A percentile compares a stretch with the other conserved stretches of the same genome.
phyloP scores from a whole-genome alignment of 805 yeast species.

The Clavispora santaluciae region DNA sequence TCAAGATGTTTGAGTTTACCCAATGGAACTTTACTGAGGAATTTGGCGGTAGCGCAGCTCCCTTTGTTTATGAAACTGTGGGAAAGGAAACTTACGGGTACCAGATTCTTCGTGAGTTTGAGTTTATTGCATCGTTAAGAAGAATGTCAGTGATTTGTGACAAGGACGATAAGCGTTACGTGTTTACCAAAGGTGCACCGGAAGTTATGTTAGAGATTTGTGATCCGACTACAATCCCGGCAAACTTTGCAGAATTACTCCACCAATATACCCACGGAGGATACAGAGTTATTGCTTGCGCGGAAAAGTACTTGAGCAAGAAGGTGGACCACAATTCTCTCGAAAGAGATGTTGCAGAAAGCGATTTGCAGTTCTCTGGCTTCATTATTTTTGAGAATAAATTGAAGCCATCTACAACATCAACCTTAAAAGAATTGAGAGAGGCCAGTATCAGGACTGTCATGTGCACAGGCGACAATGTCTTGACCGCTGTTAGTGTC shows the following conservation, averaged over 20 bases:
- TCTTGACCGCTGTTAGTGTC: constrained; percentile 90
- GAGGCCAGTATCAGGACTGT: constrained; percentile 74
- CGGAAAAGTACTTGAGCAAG: constrained; percentile 47
- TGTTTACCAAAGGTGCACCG: constrained; percentile 93
- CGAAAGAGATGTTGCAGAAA: constrained; percentile 64
- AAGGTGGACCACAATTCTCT: constrained; percentile 15
- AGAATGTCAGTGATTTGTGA: constrained; percentile 81
- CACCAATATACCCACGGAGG: constrained; percentile 91
- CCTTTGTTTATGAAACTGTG: constrained; percentile 14
- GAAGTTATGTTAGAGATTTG: constrained; percentile 85
- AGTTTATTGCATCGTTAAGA: constrained; percentile 78
- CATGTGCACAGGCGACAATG: constrained; percentile 98
- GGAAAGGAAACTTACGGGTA: constrained; percentile 20
- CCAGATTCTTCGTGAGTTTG: constrained; percentile 53
- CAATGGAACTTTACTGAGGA: constrained; percentile 74
- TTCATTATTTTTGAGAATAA: constrained; percentile 91
- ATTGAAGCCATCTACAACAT: constrained; percentile 63
- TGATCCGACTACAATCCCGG: constrained; percentile 64
- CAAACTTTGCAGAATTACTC: constrained; percentile 64
- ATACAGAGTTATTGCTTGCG: constrained; percentile 92
- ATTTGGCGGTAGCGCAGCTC: constrained; percentile 25
- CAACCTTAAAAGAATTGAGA: constrained; percentile 54
- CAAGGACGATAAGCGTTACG: constrained; percentile 11
- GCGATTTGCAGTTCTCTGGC: constrained; percentile 70
- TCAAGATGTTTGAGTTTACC: constrained; percentile 89